Percentiles rank a stretch among this genome's conserved stretches.
Conservation (phyloP, 805 yeast genomes). For the Nadsonia fulvescens region DNA sequence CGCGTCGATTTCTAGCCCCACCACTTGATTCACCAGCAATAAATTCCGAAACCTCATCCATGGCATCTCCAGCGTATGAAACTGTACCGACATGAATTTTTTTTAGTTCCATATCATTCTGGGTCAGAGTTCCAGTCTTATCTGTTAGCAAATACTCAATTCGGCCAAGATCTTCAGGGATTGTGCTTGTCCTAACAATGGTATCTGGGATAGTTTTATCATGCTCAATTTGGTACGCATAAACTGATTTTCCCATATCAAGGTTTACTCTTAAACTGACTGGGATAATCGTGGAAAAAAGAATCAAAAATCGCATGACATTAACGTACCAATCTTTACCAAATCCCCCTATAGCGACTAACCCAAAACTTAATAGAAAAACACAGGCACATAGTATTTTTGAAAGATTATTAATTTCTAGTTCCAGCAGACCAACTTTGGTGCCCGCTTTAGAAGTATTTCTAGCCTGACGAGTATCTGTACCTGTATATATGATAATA, state of each 20-base stretch:
- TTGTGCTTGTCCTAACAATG: conserved; percentile 89
- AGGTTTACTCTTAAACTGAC: conserved; percentile 87
- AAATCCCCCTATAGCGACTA: conserved; percentile 72
- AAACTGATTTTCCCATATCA: conserved; percentile 89
- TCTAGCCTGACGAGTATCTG: conserved; percentile 86
- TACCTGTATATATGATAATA: conserved; percentile 76
- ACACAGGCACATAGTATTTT: conserved; percentile 81
- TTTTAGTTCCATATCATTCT: conserved; percentile 93
- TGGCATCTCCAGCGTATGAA: conserved; percentile 77
- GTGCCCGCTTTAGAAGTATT: conserved; percentile 79
- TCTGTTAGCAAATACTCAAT: conserved; percentile 84
- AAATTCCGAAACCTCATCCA: conserved; percentile 71
- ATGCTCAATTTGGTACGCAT: conserved; percentile 87
- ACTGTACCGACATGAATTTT: conserved; percentile 86
- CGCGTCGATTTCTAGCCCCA: conserved; percentile 34
- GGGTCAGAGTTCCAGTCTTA: conserved; percentile 94
- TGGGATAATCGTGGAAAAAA: conserved; percentile 90
- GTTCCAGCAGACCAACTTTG: conserved; percentile 74
- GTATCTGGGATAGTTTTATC: conserved; percentile 70
- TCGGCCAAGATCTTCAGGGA: conserved; percentile 94
- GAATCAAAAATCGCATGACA: conserved; percentile 72
- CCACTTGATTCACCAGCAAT: conserved; percentile 20
- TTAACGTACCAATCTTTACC: conserved; percentile 67
- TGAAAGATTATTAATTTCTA: conserved; percentile 77
- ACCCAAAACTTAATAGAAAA: conserved; percentile 50